Conservation (phyloP, 371 early-diverging fungal genomes). For the Batkoa obscura region DNA sequence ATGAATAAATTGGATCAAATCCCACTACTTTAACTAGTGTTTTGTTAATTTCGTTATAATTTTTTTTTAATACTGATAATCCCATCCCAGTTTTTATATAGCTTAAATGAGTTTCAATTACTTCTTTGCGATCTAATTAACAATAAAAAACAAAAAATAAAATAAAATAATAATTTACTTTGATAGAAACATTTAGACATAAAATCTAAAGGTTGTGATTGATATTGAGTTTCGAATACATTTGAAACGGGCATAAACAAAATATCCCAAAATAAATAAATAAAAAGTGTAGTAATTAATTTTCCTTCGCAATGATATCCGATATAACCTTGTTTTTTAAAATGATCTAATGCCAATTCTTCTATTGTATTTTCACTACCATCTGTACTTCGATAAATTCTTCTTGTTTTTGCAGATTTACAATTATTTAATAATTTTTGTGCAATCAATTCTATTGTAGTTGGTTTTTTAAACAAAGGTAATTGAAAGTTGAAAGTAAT, state of each 20-base stretch:
- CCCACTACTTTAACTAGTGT: slow-evolving; percentile 2
- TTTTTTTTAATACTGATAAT: background rate
- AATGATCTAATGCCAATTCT: slow-evolving; percentile 33
- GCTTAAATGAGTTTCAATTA: slow-evolving; percentile 30
- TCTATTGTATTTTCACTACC: slow-evolving; percentile 35
- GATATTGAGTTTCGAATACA: slow-evolving; percentile 55
- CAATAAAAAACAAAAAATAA: background rate
- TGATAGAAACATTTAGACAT: slow-evolving; percentile 41
- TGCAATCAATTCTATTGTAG: background rate
- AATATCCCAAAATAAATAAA: slow-evolving; percentile 51
- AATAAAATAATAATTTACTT: slow-evolving; percentile 12
- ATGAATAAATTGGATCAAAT: slow-evolving; percentile 6
- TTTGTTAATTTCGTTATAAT: slow-evolving; percentile 5
- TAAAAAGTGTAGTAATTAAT: slow-evolving; percentile 34
- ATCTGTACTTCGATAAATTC: slow-evolving; percentile 25
- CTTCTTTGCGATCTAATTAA: slow-evolving; percentile 18
- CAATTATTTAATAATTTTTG: background rate
- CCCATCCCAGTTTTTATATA: slow-evolving; percentile 15
- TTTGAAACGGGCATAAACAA: slow-evolving; percentile 41
- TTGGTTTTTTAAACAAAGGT: background rate
- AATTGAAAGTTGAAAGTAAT: background rate
- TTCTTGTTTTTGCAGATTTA: slow-evolving; percentile 7
- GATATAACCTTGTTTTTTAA: slow-evolving; percentile 26
- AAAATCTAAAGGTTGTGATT: slow-evolving; percentile 48
- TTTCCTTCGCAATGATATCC: slow-evolving; percentile 49